Conservation (phyloP, 305 asterid genomes). For the Fraxinus floribunda region DNA sequence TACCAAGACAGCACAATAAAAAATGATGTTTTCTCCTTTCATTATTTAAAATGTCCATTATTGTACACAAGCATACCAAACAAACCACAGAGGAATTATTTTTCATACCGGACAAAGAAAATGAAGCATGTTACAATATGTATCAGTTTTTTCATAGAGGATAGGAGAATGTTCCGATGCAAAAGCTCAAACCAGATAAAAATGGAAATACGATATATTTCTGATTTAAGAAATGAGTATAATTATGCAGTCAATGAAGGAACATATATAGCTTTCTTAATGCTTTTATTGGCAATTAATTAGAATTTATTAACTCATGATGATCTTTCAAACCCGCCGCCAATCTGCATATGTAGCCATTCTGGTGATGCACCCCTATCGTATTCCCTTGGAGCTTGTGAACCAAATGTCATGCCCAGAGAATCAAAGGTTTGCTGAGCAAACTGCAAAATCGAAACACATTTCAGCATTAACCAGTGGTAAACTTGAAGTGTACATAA, state of each 20-base stretch:
- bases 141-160: background rate
- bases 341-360: constrained; percentile 93
- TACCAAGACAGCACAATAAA: background rate
- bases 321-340: constrained; percentile 67
- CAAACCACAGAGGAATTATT: background rate
- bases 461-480: background rate
- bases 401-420: constrained; percentile 53
- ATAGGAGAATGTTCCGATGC: background rate
- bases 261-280: constrained; percentile 32
- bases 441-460: constrained; percentile 41
- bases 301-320: constrained; percentile 38
- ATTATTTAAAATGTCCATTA: background rate
- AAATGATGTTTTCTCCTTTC: background rate
- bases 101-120: background rate
- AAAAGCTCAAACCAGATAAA: background rate
- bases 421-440: constrained; percentile 58
- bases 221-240: constrained; percentile 30
- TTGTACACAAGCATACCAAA: background rate
- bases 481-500: background rate
- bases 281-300: constrained; percentile 27
- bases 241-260: constrained; percentile 31
- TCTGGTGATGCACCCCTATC: constrained; percentile 64
- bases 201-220: background rate
- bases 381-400: constrained; percentile 66
- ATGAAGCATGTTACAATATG: background rate